Percentiles rank a stretch among this genome's conserved stretches.
Conservation (phyloP, 2,329 filamentous ascomycete species). For the Colletotrichum tropicale region DNA sequence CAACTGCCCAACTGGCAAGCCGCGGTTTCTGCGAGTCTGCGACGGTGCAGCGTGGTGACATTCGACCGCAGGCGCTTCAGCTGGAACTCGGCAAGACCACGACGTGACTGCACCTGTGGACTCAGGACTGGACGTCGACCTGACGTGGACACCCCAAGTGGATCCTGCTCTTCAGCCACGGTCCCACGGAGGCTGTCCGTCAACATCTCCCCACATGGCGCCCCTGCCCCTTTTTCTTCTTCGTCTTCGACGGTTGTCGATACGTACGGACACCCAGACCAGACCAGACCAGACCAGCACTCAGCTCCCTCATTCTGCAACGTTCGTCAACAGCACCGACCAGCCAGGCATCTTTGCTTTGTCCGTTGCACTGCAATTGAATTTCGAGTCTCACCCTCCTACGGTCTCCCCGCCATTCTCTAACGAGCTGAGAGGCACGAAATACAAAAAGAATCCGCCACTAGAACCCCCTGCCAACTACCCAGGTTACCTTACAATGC, state of each 20-base stretch:
- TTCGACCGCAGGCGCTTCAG: not conserved
- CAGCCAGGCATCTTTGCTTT: not conserved
- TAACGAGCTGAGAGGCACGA: not conserved
- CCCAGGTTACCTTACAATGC: no score
- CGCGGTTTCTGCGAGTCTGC: not conserved
- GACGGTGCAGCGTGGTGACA: not conserved
- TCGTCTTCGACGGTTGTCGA: not conserved
- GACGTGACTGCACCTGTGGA: not conserved
- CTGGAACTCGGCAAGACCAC: not conserved
- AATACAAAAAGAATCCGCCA: not conserved
- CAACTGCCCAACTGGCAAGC: not conserved
- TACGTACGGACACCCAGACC: not conserved
- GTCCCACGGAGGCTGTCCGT: slow-evolving; percentile 1
- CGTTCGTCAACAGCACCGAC: slow-evolving; percentile 11
- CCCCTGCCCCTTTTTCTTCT: not conserved
- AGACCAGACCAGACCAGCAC: not conserved
- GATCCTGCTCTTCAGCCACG: not conserved
- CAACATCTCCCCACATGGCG: slow-evolving; percentile 1
- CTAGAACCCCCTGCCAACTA: not conserved
- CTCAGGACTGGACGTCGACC: not conserved
- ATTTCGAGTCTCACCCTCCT: not conserved
- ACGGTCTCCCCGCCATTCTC: not conserved
- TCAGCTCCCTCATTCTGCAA: slow-evolving; percentile 5
- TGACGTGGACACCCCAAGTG: not conserved
- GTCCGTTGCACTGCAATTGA: not conserved